Conservation (phyloP, 148 eudicot genomes). For the Rhododendron henanense region DNA sequence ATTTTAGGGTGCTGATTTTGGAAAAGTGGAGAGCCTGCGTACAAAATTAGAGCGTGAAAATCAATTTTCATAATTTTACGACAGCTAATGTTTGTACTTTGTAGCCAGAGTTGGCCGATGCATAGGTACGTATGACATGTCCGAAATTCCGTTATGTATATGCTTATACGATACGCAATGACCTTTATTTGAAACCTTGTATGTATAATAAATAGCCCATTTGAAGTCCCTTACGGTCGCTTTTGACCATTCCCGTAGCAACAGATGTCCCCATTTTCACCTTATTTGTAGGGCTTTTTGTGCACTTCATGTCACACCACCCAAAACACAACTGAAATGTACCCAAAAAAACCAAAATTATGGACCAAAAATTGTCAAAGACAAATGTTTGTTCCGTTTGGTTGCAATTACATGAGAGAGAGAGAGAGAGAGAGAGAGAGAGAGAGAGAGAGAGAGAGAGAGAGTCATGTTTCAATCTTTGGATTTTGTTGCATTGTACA, state of each 20-base stretch:
- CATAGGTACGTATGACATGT: background rate
- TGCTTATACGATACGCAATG: background rate
- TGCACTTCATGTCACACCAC: constrained; percentile 3
- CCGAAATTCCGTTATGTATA: background rate
- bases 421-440: constrained; percentile 1
- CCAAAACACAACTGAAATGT: background rate
- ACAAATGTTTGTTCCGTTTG: background rate
- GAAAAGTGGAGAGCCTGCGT: too few species aligned
- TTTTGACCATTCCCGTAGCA: background rate
- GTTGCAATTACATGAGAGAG: background rate
- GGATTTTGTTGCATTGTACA: constrained; percentile 1
- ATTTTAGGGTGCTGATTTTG: too few species aligned
- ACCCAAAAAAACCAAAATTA: background rate
- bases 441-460: constrained; percentile 22
- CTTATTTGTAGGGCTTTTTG: background rate
- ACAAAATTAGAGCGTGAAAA: too few species aligned
- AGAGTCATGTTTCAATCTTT: constrained; percentile 10
- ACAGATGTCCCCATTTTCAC: constrained; percentile 8
- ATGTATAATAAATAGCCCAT: background rate
- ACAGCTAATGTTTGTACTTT: background rate
- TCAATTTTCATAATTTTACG: background rate
- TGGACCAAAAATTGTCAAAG: background rate
- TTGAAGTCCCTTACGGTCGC: background rate
- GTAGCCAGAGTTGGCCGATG: background rate
- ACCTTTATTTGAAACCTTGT: background rate